Percentiles rank a stretch among this genome's conserved stretches.
Conservation (phyloP, 169 alveolate genomes). For the Blepharisma undulans region DNA sequence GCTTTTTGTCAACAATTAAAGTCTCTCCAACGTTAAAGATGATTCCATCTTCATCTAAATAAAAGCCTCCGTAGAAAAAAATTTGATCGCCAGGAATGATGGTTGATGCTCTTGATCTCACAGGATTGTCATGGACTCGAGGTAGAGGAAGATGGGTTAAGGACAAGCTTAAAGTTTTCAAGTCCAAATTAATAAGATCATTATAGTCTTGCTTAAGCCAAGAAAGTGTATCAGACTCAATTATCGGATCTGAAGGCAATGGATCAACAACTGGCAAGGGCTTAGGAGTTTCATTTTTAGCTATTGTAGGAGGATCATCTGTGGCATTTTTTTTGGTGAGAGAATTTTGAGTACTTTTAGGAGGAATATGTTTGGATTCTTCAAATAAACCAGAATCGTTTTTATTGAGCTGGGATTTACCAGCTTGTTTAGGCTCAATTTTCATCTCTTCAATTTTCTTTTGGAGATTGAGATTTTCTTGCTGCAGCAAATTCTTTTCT, state of each 20-base stretch:
- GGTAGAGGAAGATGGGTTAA: background rate
- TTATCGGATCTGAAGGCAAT: background rate
- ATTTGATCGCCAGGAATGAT: background rate
- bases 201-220: background rate
- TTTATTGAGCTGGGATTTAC: background rate
- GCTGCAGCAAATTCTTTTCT: too few relatives aligned
- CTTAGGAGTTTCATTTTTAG: background rate
- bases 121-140: background rate
- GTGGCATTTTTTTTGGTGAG: too few relatives aligned
- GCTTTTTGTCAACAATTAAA: background rate
- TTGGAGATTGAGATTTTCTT: too few relatives aligned
- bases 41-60: background rate
- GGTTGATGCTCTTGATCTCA: background rate
- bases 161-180: background rate
- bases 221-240: background rate
- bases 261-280: background rate
- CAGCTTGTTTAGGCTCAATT: background rate
- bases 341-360: background rate
- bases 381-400: too few relatives aligned
- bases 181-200: background rate
- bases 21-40: background rate
- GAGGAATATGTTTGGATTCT: background rate
- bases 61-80: background rate
- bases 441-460: too few relatives aligned
- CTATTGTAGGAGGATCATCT: too few relatives aligned